These are phyloP conservation scores for Syzygium aromaticum DNA, from an alignment of 345 rosid species.

Conservation along the genomic window DNA sequence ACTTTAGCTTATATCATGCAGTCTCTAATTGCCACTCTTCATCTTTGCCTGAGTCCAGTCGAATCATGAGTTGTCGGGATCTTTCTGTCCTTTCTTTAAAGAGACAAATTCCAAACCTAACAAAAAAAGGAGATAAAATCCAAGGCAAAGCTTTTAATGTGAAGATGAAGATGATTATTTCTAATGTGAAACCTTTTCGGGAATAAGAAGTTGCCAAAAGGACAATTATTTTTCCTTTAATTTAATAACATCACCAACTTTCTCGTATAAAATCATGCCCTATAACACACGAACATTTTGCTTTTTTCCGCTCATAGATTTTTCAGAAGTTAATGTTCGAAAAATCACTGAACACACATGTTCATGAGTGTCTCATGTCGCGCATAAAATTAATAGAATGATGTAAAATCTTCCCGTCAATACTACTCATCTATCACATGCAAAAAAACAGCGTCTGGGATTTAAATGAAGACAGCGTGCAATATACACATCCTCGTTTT, in stretches of 20 bases:
- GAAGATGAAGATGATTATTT: too few species aligned
- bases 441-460: neutral
- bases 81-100: neutral
- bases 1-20: neutral
- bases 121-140: neutral
- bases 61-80: neutral
- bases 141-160: neutral
- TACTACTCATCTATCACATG: neutral
- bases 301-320: neutral
- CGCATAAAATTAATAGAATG: neutral
- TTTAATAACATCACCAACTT: neutral
- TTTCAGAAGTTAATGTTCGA: neutral
- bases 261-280: neutral
- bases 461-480: neutral
- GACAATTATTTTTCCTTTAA: neutral
- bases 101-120: too few species aligned
- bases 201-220: neutral
- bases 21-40: neutral
- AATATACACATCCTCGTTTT: neutral
- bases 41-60: neutral
- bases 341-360: neutral
- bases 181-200: too few species aligned
- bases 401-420: neutral
- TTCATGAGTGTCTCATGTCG: neutral
- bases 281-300: neutral